Base-by-base conservation (phyloP, 371 early-diverging fungal genomes). In the Saksenaea vasiformis region DNA sequence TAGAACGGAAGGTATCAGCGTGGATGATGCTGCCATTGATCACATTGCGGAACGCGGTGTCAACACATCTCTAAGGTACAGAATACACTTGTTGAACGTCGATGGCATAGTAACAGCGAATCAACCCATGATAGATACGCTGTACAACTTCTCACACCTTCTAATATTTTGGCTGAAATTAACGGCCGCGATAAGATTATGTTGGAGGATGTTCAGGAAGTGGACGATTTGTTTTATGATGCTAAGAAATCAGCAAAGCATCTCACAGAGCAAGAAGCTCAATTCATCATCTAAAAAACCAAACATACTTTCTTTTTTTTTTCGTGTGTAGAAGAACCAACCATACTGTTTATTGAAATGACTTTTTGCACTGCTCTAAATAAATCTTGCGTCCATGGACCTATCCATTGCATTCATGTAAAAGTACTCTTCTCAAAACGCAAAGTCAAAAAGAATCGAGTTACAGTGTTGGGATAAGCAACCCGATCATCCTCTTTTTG, bases 71-170 rank as follows among this genome's bases (percentile, higher is more conserved):
- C 78, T 93, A 77, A 76, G 74, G 74, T 77, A 65, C 58, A 24
- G 11, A 10, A 11, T 35, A 10, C 15, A 60, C 68, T 22, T 36
- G 60, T 14, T 47, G 43, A 17, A 37, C 71, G 15, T 56, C 64
- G 28, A 47, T 54, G 34, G 58, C 44, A 24, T 36, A 38, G 22
- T 44, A 54, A 41, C 19, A 3, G 44, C 3, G 10, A 51, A 58
- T 36, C 26, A 36, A 41, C 5, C 53, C 2, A 31, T 31, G 2
- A 31, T 90, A 72, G 98, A 72, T 98, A 97, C 69, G 95, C 97
- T n/a, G 95, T 99, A 69, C 99, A 99, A 83, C 84, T 99, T 38
- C 83, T 99, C 36, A 95, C 97, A 8, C 98, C 98, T 1, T 90
- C 96, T 34, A 92, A 83, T 57, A 86, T 98, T 44, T 79, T 98